These are phyloP conservation scores for Exophiala bonariae DNA, from an alignment of 2,329 filamentous ascomycete species.

Conservation along the genomic window DNA sequence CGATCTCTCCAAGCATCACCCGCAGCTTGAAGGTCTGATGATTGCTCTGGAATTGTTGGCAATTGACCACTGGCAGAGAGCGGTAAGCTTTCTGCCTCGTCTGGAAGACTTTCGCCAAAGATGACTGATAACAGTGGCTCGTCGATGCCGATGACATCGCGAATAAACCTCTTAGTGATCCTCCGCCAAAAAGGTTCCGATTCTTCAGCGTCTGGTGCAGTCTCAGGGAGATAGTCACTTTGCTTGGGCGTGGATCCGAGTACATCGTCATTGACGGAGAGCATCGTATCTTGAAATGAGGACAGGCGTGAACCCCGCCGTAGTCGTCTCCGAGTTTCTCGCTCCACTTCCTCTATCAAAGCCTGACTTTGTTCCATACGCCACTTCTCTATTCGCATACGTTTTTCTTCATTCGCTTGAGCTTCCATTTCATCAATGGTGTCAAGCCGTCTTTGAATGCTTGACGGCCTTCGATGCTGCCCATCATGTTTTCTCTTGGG, in stretches of 20 bases:
- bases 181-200: conserved; percentile 74
- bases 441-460: conserved; percentile 58
- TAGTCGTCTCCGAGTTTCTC: conserved; percentile 72
- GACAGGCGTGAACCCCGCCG: conserved; percentile 32
- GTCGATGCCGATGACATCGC: conserved; percentile 87
- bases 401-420: conserved; percentile 69
- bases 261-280: conserved; percentile 21
- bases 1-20: conserved; percentile 67
- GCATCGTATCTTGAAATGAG: conserved; percentile 15
- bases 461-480: conserved; percentile 54
- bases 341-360: conserved; percentile 84
- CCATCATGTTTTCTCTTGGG: conserved; percentile 59
- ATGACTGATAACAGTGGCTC: conserved; percentile 81
- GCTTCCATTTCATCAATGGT: conserved; percentile 58
- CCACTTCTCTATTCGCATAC: conserved; percentile 87
- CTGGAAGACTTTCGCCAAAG: conserved; percentile 74
- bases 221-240: conserved; percentile 21
- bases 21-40: conserved; percentile 11
- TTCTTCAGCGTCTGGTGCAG: conserved; percentile 43
- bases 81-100: conserved; percentile 32
- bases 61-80: conserved; percentile 13
- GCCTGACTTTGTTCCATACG: conserved; percentile 84
- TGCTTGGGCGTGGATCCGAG: conserved; percentile 28
- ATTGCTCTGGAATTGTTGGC: conserved; percentile 25
- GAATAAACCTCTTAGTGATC: conserved; percentile 81